Conservation (phyloP, 768 basidiomycete genomes). For the Auriculariales sp. region DNA sequence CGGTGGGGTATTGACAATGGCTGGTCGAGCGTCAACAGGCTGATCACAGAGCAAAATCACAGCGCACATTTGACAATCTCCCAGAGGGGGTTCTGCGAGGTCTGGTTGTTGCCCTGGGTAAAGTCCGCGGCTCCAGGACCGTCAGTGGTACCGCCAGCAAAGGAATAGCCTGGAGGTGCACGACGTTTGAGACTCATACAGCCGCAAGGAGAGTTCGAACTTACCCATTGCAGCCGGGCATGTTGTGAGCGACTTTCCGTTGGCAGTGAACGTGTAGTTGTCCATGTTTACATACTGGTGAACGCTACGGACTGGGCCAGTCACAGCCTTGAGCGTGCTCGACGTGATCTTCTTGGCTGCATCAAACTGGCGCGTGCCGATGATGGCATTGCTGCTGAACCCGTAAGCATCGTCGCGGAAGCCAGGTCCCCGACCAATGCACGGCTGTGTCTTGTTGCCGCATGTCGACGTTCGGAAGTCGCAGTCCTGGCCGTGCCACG, state of each 20-base stretch:
- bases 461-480: constrained; percentile 64
- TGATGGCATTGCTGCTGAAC: constrained; percentile 60
- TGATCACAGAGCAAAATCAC: constrained; percentile 4
- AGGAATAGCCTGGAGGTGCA: constrained; percentile 41
- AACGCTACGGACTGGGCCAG: constrained; percentile 52
- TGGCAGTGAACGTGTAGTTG: constrained; percentile 48
- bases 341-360: constrained; percentile 55
- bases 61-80: constrained; percentile 51
- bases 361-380: constrained; percentile 53
- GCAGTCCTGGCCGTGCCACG: constrained; percentile 51
- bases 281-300: constrained; percentile 62
- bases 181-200: constrained; percentile 2
- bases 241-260: constrained; percentile 52
- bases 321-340: constrained; percentile 29
- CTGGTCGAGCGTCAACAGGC: constrained; percentile 14
- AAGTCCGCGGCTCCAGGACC: constrained; percentile 73
- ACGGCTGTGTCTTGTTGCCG: constrained; percentile 49
- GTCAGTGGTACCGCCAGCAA: constrained; percentile 76
- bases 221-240: constrained; percentile 69
- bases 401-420: constrained; percentile 63
- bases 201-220: constrained; percentile 11
- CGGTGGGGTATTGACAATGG: constrained; percentile 51
- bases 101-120: constrained; percentile 47
- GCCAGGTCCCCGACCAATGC: constrained; percentile 63
- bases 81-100: constrained; percentile 52